phyloP scores from a whole-genome alignment of 2,329 filamentous ascomycete species.

The Ambrosiella xylebori region DNA sequence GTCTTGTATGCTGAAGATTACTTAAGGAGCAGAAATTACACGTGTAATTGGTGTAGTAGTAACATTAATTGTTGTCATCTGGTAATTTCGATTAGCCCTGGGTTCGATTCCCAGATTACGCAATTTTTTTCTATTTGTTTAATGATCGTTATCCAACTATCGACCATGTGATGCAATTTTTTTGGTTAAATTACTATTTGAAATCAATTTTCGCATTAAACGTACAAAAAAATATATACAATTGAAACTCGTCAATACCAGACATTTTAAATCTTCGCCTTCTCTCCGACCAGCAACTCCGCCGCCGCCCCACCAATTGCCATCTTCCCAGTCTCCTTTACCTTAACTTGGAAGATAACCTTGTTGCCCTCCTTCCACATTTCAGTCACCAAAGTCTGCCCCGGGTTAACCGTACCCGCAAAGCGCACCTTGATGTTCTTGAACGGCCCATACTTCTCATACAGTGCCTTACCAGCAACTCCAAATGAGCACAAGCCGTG shows the following conservation, averaged over 20 bases:
- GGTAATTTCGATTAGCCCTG: neutral
- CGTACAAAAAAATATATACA: neutral
- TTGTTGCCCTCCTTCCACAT: conserved; percentile 80
- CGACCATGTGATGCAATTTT: neutral
- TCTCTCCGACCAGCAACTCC: conserved; percentile 39
- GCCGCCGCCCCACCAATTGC: conserved; percentile 68
- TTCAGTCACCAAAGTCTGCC: conserved; percentile 80
- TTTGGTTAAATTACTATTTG: neutral
- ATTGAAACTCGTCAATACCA: neutral
- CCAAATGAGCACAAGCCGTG: conserved; percentile 96
- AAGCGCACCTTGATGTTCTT: conserved; percentile 90
- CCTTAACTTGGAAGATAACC: conserved; percentile 71
- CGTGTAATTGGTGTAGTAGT: conserved; percentile 1
- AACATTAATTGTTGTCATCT: conserved; percentile 1
- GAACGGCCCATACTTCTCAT: conserved; percentile 64
- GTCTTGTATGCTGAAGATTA: too few species aligned
- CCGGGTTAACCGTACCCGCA: conserved; percentile 67
- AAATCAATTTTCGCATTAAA: neutral
- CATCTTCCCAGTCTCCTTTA: conserved; percentile 84
- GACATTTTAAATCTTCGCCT: conserved; percentile 10
- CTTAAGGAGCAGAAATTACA: neutral
- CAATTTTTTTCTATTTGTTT: neutral
- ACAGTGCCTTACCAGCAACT: conserved; percentile 76
- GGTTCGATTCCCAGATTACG: conserved; percentile 2
- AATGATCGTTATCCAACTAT: neutral